Base-by-base conservation (phyloP, 805 yeast genomes). In the Hanseniaspora vineae region DNA sequence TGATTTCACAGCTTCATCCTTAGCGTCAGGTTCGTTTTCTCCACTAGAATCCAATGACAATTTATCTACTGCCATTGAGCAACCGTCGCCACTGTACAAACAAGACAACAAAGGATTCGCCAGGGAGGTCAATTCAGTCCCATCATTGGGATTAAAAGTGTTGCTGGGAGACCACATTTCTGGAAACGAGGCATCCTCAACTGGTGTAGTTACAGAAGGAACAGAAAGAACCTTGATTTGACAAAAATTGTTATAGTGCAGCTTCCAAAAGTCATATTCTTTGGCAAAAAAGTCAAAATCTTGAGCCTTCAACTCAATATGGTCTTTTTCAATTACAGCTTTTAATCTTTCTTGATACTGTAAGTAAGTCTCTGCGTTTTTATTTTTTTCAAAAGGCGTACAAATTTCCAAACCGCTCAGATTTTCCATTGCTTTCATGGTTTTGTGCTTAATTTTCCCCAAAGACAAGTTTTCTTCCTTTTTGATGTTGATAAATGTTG, bases 401-500 rank as follows among this genome's bases (percentile, higher is more conserved):
- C 32, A 43, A 2, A 8, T 9, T 5, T 43, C 8, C 20, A 23
- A 15, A 2, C 17, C 12, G 4, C 39, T 17, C 31, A 43, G 8
- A 6, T 15, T 14, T 32, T 32, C 15, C 31, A 43, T 11, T 23
- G 32, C 31, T 15, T 35, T 15, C n/a, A 15, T 4, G 4, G 9
- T 35, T 43, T 43, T 17, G 20, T 43, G 18, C 14, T 32, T 32
- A 14, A 6, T 14, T 15, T 14, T 13, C 31, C 39, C 45, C 17
- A 14, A 8, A 32, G n/a, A 14, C 32, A 32, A 18, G 3, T 12
- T 8, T 33, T 32, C 39, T 8, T 31, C 39, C 3, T 18, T 32
- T 32, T 18, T 19, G 11, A 33, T 3, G 29, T 78, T 71, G 31
- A 88, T 68, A 54, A 88, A 80, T 55, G 86, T 77, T 2, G 97